Conservation (phyloP, 2,329 filamentous ascomycete species). For the Aspergillus puulaauensis region DNA sequence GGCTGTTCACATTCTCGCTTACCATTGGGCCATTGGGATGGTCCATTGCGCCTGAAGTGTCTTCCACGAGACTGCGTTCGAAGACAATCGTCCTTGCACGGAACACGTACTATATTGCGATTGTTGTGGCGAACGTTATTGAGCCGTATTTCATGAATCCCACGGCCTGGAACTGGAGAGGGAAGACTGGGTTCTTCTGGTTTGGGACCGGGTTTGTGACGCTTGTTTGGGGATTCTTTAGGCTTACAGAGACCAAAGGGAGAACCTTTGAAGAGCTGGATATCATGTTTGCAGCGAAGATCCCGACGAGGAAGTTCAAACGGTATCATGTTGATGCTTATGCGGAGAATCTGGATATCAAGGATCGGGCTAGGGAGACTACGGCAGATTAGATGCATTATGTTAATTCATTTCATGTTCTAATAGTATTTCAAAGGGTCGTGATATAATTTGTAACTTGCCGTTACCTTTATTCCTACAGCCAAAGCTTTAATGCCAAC, state of each 20-base stretch:
- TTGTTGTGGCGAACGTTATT: conserved; percentile 48
- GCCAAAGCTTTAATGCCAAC: too few relatives aligned
- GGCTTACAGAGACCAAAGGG: conserved; percentile 38
- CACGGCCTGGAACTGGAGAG: conserved; percentile 39
- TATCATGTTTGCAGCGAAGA: conserved; percentile 14
- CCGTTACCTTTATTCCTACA: too few relatives aligned
- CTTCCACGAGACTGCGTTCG: conserved; percentile 55
- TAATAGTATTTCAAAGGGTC: too few relatives aligned
- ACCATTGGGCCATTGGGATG: conserved; percentile 58
- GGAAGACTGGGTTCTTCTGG: conserved; percentile 44
- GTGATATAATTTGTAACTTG: too few relatives aligned
- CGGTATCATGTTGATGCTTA: conserved; percentile 10
- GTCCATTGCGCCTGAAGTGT: conserved; percentile 54
- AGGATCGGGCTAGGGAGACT: conserved; percentile 5
- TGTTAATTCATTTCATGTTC: too few relatives aligned
- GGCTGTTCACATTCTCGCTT: conserved; percentile 56
- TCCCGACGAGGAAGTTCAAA: conserved; percentile 10
- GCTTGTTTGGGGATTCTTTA: conserved; percentile 41
- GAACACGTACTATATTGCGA: conserved; percentile 51
- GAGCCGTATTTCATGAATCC: conserved; percentile 34
- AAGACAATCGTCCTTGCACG: conserved; percentile 57
- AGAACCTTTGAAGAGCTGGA: conserved; percentile 17
- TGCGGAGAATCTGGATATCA: conserved; percentile 9
- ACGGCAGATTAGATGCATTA: not conserved
- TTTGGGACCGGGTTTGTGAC: conserved; percentile 35